phyloP scores from a whole-genome alignment of 192 early-diverging fungal genomes.

The Rhizophagus clarus region DNA sequence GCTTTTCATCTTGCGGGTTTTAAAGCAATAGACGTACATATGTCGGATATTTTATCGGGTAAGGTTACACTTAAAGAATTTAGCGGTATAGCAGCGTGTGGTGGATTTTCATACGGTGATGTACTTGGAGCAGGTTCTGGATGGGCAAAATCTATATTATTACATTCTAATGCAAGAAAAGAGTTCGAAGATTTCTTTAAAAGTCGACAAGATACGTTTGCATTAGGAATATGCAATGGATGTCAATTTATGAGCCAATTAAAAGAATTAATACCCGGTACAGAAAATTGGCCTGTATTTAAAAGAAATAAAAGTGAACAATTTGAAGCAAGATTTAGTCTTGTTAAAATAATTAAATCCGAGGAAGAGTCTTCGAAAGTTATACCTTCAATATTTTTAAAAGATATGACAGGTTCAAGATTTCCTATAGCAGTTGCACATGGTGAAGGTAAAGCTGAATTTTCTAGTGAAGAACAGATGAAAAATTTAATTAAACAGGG shows the following conservation, averaged over 20 bases:
- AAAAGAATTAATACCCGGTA: conserved; percentile 82
- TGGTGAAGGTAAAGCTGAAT: conserved; percentile 94
- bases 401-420: conserved; percentile 86
- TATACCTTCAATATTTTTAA: conserved; percentile 75
- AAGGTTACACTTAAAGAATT: conserved; percentile 69
- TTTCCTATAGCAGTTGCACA: conserved; percentile 96
- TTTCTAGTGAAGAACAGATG: conserved; percentile 50
- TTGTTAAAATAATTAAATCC: conserved; percentile 66
- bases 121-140: conserved; percentile 98
- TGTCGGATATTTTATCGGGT: conserved; percentile 88
- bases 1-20: conserved; percentile 96
- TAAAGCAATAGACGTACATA: conserved; percentile 94
- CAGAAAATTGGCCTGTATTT: conserved; percentile 90
- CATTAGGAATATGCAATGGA: conserved; percentile 97
- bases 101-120: conserved; percentile 99
- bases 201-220: conserved; percentile 86
- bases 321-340: conserved; percentile 90
- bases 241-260: conserved; percentile 96
- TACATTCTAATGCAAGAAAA: conserved; percentile 65
- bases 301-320: conserved; percentile 90
- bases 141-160: conserved; percentile 92
- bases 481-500: conserved; percentile 47
- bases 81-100: conserved; percentile 89
- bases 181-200: conserved; percentile 84
- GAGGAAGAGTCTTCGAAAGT: not conserved